These are phyloP conservation scores for Sugiyamaella pinicola DNA, from an alignment of 1,139 yeast genomes.

Conservation along the genomic window DNA sequence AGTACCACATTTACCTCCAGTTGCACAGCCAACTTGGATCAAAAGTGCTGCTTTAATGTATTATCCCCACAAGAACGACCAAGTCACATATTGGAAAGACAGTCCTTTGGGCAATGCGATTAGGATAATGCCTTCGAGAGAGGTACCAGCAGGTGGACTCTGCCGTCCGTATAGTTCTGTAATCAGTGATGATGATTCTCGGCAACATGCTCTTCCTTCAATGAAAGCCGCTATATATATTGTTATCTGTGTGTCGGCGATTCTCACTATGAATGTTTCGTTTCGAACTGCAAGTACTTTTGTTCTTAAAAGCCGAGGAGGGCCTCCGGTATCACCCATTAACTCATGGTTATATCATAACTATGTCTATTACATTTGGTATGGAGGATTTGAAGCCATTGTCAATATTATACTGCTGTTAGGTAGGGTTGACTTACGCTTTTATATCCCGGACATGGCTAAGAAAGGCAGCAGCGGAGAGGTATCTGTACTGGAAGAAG, in stretches of 20 bases:
- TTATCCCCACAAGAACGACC: conserved; percentile 32
- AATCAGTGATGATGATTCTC: not conserved
- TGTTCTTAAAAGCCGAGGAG: conserved; percentile 39
- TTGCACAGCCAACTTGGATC: conserved; percentile 82
- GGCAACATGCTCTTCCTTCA: not conserved
- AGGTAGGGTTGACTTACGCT: conserved; percentile 71
- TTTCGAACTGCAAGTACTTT: conserved; percentile 61
- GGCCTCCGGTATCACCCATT: conserved; percentile 30
- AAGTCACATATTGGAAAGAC: conserved; percentile 40
- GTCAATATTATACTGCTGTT: conserved; percentile 58
- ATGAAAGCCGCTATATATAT: conserved; percentile 44
- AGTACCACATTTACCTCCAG: conserved; percentile 39
- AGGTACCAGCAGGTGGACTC: conserved; percentile 15
- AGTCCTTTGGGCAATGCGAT: conserved; percentile 52
- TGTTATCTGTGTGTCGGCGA: conserved; percentile 53
- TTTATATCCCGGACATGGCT: conserved; percentile 67
- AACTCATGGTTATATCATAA: conserved; percentile 52
- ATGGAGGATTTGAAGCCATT: conserved; percentile 65
- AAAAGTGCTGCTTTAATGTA: conserved; percentile 54
- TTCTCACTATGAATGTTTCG: conserved; percentile 57
- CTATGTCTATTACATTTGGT: conserved; percentile 63
- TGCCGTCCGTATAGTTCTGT: conserved; percentile 7
- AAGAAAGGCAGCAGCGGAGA: conserved; percentile 5
- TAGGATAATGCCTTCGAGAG: conserved; percentile 13
- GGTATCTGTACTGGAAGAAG: not conserved